Conservation (phyloP, 164 flowering plant species). For the Tetracentron sinense region DNA sequence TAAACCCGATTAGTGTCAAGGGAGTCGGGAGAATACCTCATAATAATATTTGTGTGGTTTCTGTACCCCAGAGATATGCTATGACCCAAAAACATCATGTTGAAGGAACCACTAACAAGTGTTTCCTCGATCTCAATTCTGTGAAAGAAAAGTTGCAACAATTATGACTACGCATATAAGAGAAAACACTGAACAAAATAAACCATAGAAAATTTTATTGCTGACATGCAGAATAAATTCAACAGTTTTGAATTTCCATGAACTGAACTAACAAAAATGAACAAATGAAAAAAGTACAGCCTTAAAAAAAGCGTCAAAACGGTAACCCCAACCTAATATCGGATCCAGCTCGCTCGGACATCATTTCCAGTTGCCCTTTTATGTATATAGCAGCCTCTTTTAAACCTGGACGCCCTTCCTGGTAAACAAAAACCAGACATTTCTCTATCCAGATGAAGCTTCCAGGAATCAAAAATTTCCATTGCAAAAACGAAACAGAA, state of each 20-base stretch:
- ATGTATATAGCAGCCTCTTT: constrained; percentile 74
- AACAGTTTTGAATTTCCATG: not conserved
- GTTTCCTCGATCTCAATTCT: constrained; percentile 87
- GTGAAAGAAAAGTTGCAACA: constrained; percentile 19
- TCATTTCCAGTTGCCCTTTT: constrained; percentile 49
- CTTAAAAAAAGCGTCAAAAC: not conserved
- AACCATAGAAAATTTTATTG: not conserved
- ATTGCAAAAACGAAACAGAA: not conserved
- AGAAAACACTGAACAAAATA: not conserved
- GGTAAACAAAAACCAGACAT: not conserved
- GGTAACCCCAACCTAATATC: constrained; percentile 47
- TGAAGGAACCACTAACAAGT: constrained; percentile 79
- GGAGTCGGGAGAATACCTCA: constrained; percentile 72
- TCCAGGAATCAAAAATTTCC: not conserved
- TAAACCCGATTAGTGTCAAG: not conserved
- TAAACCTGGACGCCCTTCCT: constrained; percentile 94
- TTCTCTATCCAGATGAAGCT: not conserved
- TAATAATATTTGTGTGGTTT: constrained; percentile 65
- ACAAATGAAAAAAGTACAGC: not conserved
- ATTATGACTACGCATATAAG: no score
- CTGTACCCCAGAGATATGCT: constrained; percentile 81
- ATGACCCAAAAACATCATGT: constrained; percentile 79
- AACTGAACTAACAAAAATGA: not conserved
- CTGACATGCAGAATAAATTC: not conserved
- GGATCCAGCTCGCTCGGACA: constrained; percentile 65